Evolutionary conservation across 495 filamentous ascomycete genomes (phyloP).

Genomic region (Amorphotheca resinae): DNA sequence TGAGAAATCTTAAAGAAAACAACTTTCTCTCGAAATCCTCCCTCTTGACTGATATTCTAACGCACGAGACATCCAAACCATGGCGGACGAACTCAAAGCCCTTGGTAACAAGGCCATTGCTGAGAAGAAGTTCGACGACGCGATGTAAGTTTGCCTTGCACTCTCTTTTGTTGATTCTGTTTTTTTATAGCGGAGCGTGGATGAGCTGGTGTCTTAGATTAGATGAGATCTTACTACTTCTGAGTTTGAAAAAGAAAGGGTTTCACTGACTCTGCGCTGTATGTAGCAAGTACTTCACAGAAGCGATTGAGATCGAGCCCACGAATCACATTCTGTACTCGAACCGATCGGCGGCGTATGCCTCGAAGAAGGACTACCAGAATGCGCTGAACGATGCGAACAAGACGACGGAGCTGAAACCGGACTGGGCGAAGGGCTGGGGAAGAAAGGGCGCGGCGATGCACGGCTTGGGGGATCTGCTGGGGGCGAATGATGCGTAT

Average conservation of each 20-base stretch:
- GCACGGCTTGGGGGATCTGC: conserved; percentile 74
- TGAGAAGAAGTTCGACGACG: conserved; percentile 89
- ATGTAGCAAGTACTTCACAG: conserved; percentile 81
- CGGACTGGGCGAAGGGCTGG: conserved; percentile 97
- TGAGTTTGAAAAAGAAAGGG: neutral
- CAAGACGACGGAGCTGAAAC: conserved; percentile 86
- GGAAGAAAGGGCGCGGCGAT: conserved; percentile 81
- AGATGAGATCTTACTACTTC: neutral
- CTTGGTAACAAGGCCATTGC: conserved; percentile 97
- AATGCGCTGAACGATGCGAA: conserved; percentile 79
- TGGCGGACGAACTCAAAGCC: conserved; percentile 66
- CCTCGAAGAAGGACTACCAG: conserved; percentile 77
- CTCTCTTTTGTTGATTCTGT: too few species aligned
- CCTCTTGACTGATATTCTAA: too few species aligned
- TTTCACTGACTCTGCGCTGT: too few species aligned
- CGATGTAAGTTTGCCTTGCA: conserved; percentile 64
- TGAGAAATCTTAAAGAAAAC: neutral
- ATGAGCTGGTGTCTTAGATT: too few species aligned
- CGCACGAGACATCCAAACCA: conserved; percentile 1
- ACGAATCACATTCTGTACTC: conserved; percentile 93
- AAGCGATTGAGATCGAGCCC: conserved; percentile 84
- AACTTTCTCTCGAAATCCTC: neutral
- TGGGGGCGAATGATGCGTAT: conserved; percentile 78
- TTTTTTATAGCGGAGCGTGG: too few species aligned
- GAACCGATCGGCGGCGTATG: conserved; percentile 92